These are phyloP conservation scores for Eragrostis tef DNA, from an alignment of 202 grass and related monocot genomes.

Conservation along the genomic window DNA sequence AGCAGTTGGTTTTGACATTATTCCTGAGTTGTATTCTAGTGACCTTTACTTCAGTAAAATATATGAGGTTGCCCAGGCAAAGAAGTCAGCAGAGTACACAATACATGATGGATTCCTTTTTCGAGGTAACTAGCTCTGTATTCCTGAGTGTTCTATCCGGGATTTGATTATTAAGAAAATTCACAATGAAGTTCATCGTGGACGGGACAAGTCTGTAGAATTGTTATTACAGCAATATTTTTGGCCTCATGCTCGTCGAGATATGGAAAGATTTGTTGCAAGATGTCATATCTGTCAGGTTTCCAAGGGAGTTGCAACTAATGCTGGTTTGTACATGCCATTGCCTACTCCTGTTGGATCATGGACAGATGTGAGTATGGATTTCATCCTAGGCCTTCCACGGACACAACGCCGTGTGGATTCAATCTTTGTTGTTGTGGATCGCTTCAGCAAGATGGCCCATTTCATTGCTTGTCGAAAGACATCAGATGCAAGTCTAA, in stretches of 20 bases:
- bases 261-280: too few species aligned
- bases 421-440: conserved; percentile 17
- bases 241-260: too few species aligned
- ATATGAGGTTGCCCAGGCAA: background rate
- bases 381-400: conserved; percentile 38
- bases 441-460: conserved; percentile 1
- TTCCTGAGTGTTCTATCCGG: background rate
- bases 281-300: too few species aligned
- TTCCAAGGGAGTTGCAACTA: background rate
- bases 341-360: background rate
- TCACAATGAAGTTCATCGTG: conserved; percentile 7
- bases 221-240: too few species aligned
- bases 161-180: background rate
- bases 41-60: background rate
- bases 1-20: background rate
- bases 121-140: background rate
- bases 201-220: background rate
- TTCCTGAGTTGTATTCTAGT: background rate
- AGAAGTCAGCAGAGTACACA: background rate
- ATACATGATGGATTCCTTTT: background rate
- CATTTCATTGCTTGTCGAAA: background rate
- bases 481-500: conserved; percentile 9
- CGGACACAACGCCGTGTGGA: background rate
- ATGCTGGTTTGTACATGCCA: conserved; percentile 14
- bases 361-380: conserved; percentile 21